Evolutionary conservation across 2,329 filamentous ascomycete genomes (phyloP), one percentile per base, ranked within the genome.

Genomic region (Tolypocladium ovalisporum): DNA sequence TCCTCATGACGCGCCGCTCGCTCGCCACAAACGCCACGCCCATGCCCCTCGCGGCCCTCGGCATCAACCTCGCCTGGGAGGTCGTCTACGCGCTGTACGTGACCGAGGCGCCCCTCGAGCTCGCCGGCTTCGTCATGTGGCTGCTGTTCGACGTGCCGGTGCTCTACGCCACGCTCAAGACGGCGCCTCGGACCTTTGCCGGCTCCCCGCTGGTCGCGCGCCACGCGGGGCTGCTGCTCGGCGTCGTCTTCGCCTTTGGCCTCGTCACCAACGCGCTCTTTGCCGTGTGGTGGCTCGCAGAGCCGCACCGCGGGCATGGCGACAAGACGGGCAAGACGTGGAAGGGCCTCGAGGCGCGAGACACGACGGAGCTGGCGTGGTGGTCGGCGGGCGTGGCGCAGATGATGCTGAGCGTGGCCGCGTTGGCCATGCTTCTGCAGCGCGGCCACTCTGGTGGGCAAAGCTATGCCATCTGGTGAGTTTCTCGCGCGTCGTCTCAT

Each of bases 51-150:
- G 64, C 79, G 54, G 72, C 76, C 0, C 73, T 81, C 12, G 73
- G 73, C 17, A 63, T 76, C 63, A 81, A 82, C 59, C 71, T 81
- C 37, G 74, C 73, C 1, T 81, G 79, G 78, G 79, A 82, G 63
- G 65, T 78, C 3, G 68, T 82, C 56, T 79, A 77, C 66, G 72
- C 72, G 2, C 66, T 79, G 29, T 76, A 71, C 60, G 75, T 81
- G 19, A 70, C 73, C 57, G 77, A 79, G 59, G 65, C 68, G 5
- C 62, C 65, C 1, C 62, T 78, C 12, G 79, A 81, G 62, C 67
- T 68, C 15, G 60, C 68, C 19, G 75, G 76, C 34, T 80, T 81
- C 64, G 62, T 60, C 0, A 59, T 75, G 54, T 81, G 79, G 79
- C 69, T 82, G 36, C 47, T 78, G 3, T 71, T 82, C 19, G 79